Conservation (phyloP, 331 rosid species). For the Malus hybrid region DNA sequence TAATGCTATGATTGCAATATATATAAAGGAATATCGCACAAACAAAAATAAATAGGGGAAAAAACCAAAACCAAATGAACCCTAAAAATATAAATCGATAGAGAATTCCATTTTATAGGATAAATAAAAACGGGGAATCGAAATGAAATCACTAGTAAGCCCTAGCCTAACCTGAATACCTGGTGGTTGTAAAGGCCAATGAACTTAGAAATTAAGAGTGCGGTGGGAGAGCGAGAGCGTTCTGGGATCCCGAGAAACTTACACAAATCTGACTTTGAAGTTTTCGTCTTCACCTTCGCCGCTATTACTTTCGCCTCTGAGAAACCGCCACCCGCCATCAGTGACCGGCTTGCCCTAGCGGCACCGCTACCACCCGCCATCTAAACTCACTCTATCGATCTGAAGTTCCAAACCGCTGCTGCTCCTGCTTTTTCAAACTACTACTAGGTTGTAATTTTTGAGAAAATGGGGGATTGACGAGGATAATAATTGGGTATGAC, state of each 20-base stretch:
- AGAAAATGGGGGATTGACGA: no score
- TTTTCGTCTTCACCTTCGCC: background rate
- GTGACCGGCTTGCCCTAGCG: background rate
- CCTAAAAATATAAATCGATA: no score
- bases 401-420: background rate
- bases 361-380: conserved; percentile 1
- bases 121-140: no score
- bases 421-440: background rate
- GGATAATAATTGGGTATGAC: no score
- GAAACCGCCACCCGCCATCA: background rate
- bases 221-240: conserved; percentile 40
- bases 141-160: no score
- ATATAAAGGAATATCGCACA: no score
- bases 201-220: conserved; percentile 48
- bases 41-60: no score
- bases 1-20: no score
- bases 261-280: conserved; percentile 43
- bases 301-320: conserved; percentile 8
- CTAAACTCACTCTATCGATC: background rate
- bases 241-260: conserved; percentile 43
- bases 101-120: no score
- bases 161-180: conserved; percentile 18
- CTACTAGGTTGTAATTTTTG: no score
- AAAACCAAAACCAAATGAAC: no score
- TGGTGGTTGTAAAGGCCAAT: conserved; percentile 46